A percentile compares a stretch with the other conserved stretches of the same genome.
Conservation (phyloP, 2,329 filamentous ascomycete genomes). For the Arthrobotrys pseudoclavata region DNA sequence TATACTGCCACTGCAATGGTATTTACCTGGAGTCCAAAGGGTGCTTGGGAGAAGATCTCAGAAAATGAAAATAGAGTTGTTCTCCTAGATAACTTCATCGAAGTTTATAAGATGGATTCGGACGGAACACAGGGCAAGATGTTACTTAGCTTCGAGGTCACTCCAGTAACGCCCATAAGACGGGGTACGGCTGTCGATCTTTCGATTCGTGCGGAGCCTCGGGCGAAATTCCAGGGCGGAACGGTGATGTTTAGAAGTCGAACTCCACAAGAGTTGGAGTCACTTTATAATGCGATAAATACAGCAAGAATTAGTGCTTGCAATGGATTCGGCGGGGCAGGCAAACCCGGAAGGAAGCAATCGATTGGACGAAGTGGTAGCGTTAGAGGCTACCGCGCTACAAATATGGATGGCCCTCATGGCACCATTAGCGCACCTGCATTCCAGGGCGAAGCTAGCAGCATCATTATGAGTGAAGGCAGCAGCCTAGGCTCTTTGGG, state of each 20-base stretch:
- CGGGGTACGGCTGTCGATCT: constrained; percentile 94
- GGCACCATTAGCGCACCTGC: constrained; percentile 2
- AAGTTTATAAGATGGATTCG: constrained; percentile 41
- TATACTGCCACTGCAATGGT: constrained; percentile 48
- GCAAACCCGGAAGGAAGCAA: constrained; percentile 65
- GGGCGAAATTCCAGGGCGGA: constrained; percentile 75
- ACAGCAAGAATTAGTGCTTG: constrained; percentile 86
- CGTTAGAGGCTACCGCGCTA: constrained; percentile 52
- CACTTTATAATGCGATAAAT: constrained; percentile 88
- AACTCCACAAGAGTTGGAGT: constrained; percentile 81
- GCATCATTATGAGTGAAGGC: constrained; percentile 68
- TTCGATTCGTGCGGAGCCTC: constrained; percentile 89
- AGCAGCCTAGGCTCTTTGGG: constrained; percentile 73
- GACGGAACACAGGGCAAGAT: constrained; percentile 66
- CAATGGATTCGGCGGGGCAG: constrained; percentile 67
- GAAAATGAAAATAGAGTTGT: constrained; percentile 44
- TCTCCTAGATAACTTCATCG: constrained; percentile 52
- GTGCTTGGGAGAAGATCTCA: constrained; percentile 56
- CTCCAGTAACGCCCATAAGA: constrained; percentile 88
- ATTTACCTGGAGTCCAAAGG: constrained; percentile 57
- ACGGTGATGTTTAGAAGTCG: constrained; percentile 85
- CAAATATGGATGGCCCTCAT: constrained; percentile 42
- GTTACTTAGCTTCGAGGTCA: constrained; percentile 82
- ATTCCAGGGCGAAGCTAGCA: constrained; percentile 64
- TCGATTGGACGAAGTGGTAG: constrained; percentile 68